Base-by-base conservation (phyloP, 140 eudicot species). In the Stevia rebaudiana region DNA sequence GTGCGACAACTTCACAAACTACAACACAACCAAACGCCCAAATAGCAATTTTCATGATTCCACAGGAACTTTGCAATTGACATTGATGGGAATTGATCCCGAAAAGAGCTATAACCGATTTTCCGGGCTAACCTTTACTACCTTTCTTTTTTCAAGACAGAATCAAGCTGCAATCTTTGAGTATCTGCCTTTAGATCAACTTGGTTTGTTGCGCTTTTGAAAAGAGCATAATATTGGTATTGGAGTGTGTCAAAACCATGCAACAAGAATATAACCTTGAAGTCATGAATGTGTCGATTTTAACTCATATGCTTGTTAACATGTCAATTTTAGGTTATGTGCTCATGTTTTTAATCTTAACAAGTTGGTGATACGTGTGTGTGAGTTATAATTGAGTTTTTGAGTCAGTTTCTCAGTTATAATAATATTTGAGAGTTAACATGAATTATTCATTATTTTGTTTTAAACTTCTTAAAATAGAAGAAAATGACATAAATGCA, bases 101-200 rank as follows among this genome's bases (percentile, higher is more conserved):
- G 18, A 23, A 75, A 75, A 40, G 65, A 74, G 49, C 48, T 13
- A 10, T 75, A 44, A 60, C 41, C 70, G 9, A 13, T 40, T 67
- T 40, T 57, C 39, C 0, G 6, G 28, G 59, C 31, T 52, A 33
- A 44, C 46, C 65, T 35, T 47, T 33, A 18, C 16, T n/a, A n/a
- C n/a, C n/a, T n/a, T n/a, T 4, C 48, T 52, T 73, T 65, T 63
- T 1, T 11, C 35, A n/a, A 11, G 57, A 67, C 53, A 61, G 79
- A 43, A 74, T 67, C 51, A 60, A 49, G 36, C 60, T 56, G 19
- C 43, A 49, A 67, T 61, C 49, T 67, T 59, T 30, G 74, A 41
- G 75, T 50, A 68, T 75, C 50, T 59, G 6, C 42, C 30, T 30
- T 75, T 60, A 31, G 7, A 11, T 74, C 70, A 68, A 74, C 51